phyloP scores from a whole-genome alignment of 2,329 filamentous ascomycete species.

The Stemphylium vesicarium region DNA sequence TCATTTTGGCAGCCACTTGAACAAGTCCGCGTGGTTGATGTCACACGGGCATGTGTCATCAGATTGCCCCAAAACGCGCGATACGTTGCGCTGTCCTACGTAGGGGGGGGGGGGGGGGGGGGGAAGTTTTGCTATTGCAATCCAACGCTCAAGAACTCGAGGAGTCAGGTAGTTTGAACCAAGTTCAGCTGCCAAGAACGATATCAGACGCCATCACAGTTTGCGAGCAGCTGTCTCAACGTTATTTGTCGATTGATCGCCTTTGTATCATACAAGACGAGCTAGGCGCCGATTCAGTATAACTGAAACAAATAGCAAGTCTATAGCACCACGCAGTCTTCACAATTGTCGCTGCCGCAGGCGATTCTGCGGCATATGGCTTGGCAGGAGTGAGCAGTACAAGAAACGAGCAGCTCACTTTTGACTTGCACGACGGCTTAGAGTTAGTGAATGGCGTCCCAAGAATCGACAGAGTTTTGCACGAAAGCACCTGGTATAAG shows the following conservation, averaged over 20 bases:
- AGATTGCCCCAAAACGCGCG: background rate
- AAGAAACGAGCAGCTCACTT: background rate
- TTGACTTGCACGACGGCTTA: background rate
- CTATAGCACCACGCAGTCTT: conserved; percentile 9
- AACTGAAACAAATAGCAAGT: conserved; percentile 14
- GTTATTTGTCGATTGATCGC: conserved; percentile 11
- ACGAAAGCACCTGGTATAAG: background rate
- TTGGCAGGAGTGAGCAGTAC: conserved; percentile 6
- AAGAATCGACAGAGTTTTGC: background rate
- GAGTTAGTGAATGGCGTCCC: background rate
- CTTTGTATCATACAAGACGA: conserved; percentile 12
- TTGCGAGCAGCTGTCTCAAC: background rate
- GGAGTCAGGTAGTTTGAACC: background rate
- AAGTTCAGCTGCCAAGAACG: background rate
- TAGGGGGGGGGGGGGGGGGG: background rate
- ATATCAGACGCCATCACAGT: conserved; percentile 6
- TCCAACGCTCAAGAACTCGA: background rate
- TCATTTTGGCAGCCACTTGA: background rate
- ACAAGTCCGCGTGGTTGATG: conserved; percentile 7
- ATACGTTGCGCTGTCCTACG: conserved; percentile 9
- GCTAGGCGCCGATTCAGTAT: background rate
- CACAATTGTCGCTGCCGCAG: conserved; percentile 8
- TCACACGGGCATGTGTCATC: conserved; percentile 1
- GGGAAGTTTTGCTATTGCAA: background rate
- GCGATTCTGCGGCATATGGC: background rate